A percentile compares a stretch with the other conserved stretches of the same genome.
These are phyloP conservation scores for Staphylotrichum longicolle DNA, from an alignment of 495 filamentous ascomycete species.

Conservation along the genomic window DNA sequence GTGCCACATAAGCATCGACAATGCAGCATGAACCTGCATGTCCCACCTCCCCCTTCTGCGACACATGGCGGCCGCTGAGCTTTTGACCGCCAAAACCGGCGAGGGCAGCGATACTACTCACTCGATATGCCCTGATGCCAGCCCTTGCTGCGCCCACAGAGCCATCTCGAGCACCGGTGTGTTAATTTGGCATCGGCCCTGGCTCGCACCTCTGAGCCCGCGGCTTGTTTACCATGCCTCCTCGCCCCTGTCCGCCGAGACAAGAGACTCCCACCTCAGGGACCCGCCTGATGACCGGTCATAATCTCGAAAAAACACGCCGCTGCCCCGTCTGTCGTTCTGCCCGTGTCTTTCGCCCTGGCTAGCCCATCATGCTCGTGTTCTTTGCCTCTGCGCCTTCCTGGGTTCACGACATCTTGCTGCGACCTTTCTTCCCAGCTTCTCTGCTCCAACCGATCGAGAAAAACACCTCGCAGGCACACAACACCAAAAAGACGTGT, in stretches of 20 bases:
- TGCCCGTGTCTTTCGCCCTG: neutral
- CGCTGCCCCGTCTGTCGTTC: neutral
- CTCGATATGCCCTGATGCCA: too few species aligned
- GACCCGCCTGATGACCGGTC: conserved; percentile 5
- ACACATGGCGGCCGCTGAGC: too few species aligned
- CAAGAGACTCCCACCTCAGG: neutral
- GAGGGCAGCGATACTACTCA: too few species aligned
- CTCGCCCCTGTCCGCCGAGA: neutral
- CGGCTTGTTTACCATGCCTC: neutral
- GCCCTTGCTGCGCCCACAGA: neutral
- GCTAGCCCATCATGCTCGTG: neutral
- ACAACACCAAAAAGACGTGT: neutral
- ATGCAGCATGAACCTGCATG: neutral
- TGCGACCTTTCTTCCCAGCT: neutral
- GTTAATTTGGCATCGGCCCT: neutral
- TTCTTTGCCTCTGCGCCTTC: neutral
- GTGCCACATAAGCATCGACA: too few species aligned
- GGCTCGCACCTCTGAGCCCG: neutral
- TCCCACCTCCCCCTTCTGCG: too few species aligned
- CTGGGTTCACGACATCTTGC: neutral
- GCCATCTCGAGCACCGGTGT: neutral
- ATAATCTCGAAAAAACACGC: neutral
- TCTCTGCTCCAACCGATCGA: neutral
- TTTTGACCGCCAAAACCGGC: too few species aligned
- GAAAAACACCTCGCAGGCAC: neutral